Evolutionary conservation across 352 stramenopile genomes (phyloP), one percentile per base, ranked within the genome.

Genomic region (Globisporangium cylindrosporum): DNA sequence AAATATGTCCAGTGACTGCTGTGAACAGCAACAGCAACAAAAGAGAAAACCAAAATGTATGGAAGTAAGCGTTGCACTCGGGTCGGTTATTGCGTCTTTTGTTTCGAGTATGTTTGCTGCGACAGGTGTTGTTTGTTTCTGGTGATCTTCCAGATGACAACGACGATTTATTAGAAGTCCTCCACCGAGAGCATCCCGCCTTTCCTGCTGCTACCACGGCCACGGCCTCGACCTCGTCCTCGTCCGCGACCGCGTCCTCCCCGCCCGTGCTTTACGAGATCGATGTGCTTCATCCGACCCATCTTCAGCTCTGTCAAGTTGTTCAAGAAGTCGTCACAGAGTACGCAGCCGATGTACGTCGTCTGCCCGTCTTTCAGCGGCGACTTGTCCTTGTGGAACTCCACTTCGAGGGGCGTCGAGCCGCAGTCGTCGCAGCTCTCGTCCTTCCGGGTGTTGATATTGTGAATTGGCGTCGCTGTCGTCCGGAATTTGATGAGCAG

Each of bases 321-420:
- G 36, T 76, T 80, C 46, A 87, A 29, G 14, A 86, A 72, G n/a
- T 81, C 74, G 64, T 87, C 72, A 53, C 79, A 86, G 10, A 86
- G 27, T 18, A 86, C 41, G 22, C 79, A 87, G 4, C 79, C 79
- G 1, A 68, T 59, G 41, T 78, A 80, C 12, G 60, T 69, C 6
- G 66, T 81, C 15, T 67, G 51, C 5, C 73, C 70, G 15, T 77
- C 64, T 49, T 68, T 66, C 51, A 83, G 48, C 20, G 76, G 73
- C 1, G 65, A 69, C 64, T 81, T 80, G 25, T 81, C 68, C 62
- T 81, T 82, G 67, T 86, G 74, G 38, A 86, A 86, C 32, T 79
- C 72, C 3, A 87, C 66, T 46, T 79, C 64, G n/a, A 87, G 55
- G 8, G 76, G 56, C 25, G 64, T 69, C 0, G 74, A 74, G 14